Conservation (phyloP, 2,329 filamentous ascomycete genomes). For the Botryosphaeria agaves region DNA sequence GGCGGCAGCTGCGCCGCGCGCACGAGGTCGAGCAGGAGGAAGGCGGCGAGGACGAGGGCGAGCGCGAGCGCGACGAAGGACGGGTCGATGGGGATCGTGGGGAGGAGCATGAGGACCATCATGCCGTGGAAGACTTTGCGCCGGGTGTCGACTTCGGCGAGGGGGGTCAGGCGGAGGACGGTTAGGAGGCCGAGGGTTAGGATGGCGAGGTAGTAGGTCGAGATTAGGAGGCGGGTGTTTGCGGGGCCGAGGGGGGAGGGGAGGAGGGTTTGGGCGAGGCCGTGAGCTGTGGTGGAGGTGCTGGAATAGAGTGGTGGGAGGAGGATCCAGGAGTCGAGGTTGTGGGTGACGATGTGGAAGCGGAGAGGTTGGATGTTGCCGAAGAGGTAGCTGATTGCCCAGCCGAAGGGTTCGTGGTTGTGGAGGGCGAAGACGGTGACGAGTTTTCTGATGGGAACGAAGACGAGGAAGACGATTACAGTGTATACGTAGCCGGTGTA, state of each 20-base stretch:
- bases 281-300: constrained; percentile 8
- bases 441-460: constrained; percentile 54
- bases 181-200: constrained; percentile 54
- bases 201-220: constrained; percentile 54
- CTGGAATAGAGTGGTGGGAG: constrained; percentile 35
- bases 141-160: constrained; percentile 86
- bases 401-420: constrained; percentile 70
- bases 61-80: constrained; percentile 66
- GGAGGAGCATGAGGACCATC: constrained; percentile 93
- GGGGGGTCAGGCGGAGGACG: constrained; percentile 45
- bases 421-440: constrained; percentile 50
- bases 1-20: constrained; percentile 84
- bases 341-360: constrained; percentile 45
- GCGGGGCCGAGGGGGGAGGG: constrained; percentile 50
- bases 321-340: constrained; percentile 58
- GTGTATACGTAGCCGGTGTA: constrained; percentile 69
- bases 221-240: constrained; percentile 64
- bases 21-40: constrained; percentile 76
- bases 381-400: constrained; percentile 80
- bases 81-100: constrained; percentile 73
- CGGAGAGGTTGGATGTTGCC: constrained; percentile 60
- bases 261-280: constrained; percentile 44
- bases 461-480: constrained; percentile 45
- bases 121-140: constrained; percentile 97
- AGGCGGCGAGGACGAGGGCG: constrained; percentile 62